Base-by-base conservation (phyloP, 108 stramenopile genomes). In the Skeletonema potamos region DNA sequence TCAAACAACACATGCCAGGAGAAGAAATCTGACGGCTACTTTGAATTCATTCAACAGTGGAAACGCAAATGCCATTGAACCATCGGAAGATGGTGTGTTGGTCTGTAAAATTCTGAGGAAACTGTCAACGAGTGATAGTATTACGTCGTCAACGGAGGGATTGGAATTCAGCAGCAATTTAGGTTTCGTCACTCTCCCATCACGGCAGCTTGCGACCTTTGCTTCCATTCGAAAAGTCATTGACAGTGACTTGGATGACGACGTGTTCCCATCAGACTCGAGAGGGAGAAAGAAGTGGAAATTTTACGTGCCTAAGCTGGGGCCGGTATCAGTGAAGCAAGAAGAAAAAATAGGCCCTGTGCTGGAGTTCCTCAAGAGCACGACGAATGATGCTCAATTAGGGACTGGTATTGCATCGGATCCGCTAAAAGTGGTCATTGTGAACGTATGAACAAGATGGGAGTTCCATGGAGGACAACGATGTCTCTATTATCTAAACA, bases 281-380 rank as follows among this genome's bases (percentile, higher is more conserved):
- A 58, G 43, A 18, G 39, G 39, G 6, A 72, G 66, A 26, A 34
- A 58, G 9, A 63, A 64, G 62, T 93, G 92, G 92, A 83, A 85
- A 60, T 93, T 93, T 65, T 84, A 87, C 36, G 71, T 91, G 9
- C 90, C 92, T 27, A 73, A 68, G 20, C 66, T 93, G 32, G 92
- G 92, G n/a, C 92, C 92, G 10, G 74, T 93, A 15, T 89, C 85
- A 39, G 17, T 65, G 10, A 89, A 87, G 55, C 92, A 93, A 74
- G 92, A 93, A 73, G 46, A 37, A 0, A 82, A 62, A 24, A 46
- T 89, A 28, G 92, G 89, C 2, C 76, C 88, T 13, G 78, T 87
- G 2, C 63, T 79, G 7, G 73, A 82, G n/a, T 90, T 92, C 43
- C 59, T 89, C 22, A 83, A 68, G 28, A 63, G 70, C 20, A 59